Percentiles rank a stretch among this genome's conserved stretches.
These are phyloP conservation scores for Aspergillus sp. DNA, from an alignment of 2,329 filamentous ascomycete genomes.

Conservation along the genomic window DNA sequence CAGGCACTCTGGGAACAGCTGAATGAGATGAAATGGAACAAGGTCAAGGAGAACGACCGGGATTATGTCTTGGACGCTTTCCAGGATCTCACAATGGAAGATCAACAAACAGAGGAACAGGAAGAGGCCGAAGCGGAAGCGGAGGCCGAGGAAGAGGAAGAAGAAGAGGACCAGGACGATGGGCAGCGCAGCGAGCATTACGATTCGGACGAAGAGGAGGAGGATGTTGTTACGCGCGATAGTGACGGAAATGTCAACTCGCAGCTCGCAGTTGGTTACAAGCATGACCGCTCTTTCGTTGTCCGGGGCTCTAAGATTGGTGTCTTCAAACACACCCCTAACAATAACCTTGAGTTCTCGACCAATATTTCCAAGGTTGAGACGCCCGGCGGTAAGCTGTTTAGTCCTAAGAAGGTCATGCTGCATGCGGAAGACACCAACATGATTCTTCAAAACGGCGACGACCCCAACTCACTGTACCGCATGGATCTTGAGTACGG, in stretches of 20 bases:
- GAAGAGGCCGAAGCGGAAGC: slow-evolving; percentile 52
- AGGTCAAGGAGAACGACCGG: slow-evolving; percentile 84
- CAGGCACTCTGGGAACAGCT: slow-evolving; percentile 94
- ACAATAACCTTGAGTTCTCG: slow-evolving; percentile 90
- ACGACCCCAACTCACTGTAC: slow-evolving; percentile 85
- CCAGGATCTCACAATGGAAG: slow-evolving; percentile 89
- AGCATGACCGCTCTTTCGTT: slow-evolving; percentile 94
- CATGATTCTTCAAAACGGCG: slow-evolving; percentile 77
- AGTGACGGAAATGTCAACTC: slow-evolving; percentile 84
- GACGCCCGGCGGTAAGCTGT: slow-evolving; percentile 78
- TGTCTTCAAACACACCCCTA: slow-evolving; percentile 92
- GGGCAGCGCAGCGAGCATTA: slow-evolving; percentile 67
- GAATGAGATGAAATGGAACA: slow-evolving; percentile 90
- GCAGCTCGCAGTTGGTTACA: slow-evolving; percentile 91
- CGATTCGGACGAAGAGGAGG: slow-evolving; percentile 73
- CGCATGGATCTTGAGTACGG: slow-evolving; percentile 98
- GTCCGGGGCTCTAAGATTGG: slow-evolving; percentile 97
- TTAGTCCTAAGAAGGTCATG: slow-evolving; percentile 96
- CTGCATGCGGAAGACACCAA: slow-evolving; percentile 85
- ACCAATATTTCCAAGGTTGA: slow-evolving; percentile 96
- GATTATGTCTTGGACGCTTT: slow-evolving; percentile 96
- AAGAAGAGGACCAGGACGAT: slow-evolving; percentile 60
- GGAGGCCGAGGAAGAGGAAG: slow-evolving; percentile 55
- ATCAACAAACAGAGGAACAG: slow-evolving; percentile 56
- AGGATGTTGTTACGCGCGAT: slow-evolving; percentile 63